phyloP scores from a whole-genome alignment of 345 rosid genomes.

The Raphanus sativus region DNA sequence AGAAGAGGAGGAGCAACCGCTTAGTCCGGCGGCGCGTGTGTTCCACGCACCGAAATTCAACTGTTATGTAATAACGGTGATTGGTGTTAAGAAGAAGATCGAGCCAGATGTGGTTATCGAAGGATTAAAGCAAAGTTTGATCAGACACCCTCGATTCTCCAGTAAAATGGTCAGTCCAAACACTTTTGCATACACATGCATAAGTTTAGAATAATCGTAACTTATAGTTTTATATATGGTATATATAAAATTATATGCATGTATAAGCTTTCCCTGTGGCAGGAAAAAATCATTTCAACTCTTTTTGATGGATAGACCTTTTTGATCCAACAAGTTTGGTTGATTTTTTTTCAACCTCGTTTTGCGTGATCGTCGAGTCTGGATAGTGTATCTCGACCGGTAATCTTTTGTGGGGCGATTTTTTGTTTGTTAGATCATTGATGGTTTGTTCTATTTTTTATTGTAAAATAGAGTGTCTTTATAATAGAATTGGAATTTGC shows the following conservation, averaged over 20 bases:
- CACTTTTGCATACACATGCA: neutral
- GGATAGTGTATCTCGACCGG: constrained; percentile 9
- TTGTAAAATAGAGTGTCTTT: too few species aligned
- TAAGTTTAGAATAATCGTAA: neutral
- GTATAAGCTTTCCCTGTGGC: neutral
- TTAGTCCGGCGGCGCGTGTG: constrained; percentile 61
- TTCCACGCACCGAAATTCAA: constrained; percentile 58
- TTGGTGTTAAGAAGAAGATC: constrained; percentile 51
- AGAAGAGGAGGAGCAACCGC: constrained; percentile 42
- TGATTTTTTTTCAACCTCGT: neutral
- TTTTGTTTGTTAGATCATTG: neutral
- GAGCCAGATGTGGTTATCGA: constrained; percentile 45
- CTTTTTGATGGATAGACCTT: neutral
- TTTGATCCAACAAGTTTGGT: constrained; percentile 4
- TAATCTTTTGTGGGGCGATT: constrained; percentile 1
- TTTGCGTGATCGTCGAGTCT: constrained; percentile 8
- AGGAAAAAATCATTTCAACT: neutral
- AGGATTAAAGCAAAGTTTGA: constrained; percentile 54
- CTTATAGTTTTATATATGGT: neutral
- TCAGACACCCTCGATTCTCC: constrained; percentile 86
- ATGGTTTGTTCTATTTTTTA: too few species aligned
- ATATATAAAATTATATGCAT: neutral
- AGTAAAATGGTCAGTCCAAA: constrained; percentile 56
- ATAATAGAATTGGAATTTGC: too few species aligned
- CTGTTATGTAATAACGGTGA: constrained; percentile 46